phyloP scores from a whole-genome alignment of 2,329 filamentous ascomycete species.

The Harringtonia lauricola region DNA sequence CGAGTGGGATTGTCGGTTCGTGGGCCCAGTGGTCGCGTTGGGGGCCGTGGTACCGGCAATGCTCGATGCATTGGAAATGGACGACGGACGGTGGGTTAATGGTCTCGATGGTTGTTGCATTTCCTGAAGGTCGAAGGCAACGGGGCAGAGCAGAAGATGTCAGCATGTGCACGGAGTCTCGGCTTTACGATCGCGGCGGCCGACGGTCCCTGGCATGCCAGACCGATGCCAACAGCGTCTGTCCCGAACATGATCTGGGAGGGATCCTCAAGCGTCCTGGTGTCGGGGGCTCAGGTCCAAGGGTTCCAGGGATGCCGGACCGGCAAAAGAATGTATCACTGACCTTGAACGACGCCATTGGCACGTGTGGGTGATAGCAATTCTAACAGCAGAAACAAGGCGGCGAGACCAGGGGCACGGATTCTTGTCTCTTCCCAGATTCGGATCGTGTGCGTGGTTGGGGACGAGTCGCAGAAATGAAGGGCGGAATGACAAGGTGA shows the following conservation, averaged over 20 bases:
- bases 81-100: slow-evolving; percentile 51
- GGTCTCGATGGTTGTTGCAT: slow-evolving; percentile 56
- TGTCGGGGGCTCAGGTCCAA: no score
- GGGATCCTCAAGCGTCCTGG: no score
- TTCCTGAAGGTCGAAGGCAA: slow-evolving; percentile 31
- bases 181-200: neutral
- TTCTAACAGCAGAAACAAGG: neutral
- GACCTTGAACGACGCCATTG: slow-evolving; percentile 21
- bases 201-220: no score
- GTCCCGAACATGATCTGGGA: no score
- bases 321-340: slow-evolving; percentile 5
- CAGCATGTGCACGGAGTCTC: no score
- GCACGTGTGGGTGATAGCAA: slow-evolving; percentile 1
- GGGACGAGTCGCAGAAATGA: neutral
- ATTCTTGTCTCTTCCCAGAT: slow-evolving; percentile 2
- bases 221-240: no score
- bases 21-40: slow-evolving; percentile 46
- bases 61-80: slow-evolving; percentile 46
- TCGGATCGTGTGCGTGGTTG: neutral
- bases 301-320: no score
- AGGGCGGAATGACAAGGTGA: neutral
- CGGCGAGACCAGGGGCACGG: neutral
- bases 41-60: slow-evolving; percentile 11
- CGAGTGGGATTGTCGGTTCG: slow-evolving; percentile 50
- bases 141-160: no score